These are phyloP conservation scores for Neonectria faginata DNA, from an alignment of 2,329 filamentous ascomycete genomes.

Conservation along the genomic window DNA sequence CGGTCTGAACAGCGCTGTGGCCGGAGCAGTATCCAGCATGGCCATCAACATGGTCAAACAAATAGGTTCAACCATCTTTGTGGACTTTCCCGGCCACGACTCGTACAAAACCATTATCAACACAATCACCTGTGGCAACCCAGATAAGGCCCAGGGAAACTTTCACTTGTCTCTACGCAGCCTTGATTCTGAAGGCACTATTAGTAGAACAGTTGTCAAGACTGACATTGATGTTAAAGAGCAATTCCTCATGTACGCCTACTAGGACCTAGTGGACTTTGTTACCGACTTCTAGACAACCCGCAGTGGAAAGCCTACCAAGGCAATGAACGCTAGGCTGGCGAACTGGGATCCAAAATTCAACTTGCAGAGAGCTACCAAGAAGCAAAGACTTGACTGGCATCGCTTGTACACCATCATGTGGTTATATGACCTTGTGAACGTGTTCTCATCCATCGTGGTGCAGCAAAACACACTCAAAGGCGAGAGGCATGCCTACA, in stretches of 20 bases:
- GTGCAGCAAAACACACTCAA: conserved; percentile 52
- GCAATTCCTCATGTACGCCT: conserved; percentile 56
- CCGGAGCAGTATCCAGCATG: conserved; percentile 55
- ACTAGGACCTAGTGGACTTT: conserved; percentile 58
- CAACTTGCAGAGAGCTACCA: conserved; percentile 52
- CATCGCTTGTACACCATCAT: conserved; percentile 62
- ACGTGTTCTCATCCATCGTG: conserved; percentile 56
- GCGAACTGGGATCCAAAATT: conserved; percentile 56
- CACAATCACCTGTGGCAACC: conserved; percentile 54
- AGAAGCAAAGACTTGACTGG: conserved; percentile 57
- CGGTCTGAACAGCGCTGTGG: conserved; percentile 59
- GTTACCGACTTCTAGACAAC: conserved; percentile 58
- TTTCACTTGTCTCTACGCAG: conserved; percentile 15
- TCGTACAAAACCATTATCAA: conserved; percentile 57
- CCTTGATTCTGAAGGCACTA: not conserved
- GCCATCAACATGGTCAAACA: conserved; percentile 57
- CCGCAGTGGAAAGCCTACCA: conserved; percentile 59
- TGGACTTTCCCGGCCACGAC: conserved; percentile 60
- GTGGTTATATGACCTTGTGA: conserved; percentile 65
- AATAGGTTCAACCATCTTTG: conserved; percentile 53
- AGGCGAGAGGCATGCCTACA: conserved; percentile 49
- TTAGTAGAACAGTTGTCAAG: conserved; percentile 13
- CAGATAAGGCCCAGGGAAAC: conserved; percentile 43
- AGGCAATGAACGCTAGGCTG: conserved; percentile 54
- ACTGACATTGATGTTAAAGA: conserved; percentile 55